Base-by-base conservation (phyloP, 768 basidiomycete species). In the Suillus subaureus region DNA sequence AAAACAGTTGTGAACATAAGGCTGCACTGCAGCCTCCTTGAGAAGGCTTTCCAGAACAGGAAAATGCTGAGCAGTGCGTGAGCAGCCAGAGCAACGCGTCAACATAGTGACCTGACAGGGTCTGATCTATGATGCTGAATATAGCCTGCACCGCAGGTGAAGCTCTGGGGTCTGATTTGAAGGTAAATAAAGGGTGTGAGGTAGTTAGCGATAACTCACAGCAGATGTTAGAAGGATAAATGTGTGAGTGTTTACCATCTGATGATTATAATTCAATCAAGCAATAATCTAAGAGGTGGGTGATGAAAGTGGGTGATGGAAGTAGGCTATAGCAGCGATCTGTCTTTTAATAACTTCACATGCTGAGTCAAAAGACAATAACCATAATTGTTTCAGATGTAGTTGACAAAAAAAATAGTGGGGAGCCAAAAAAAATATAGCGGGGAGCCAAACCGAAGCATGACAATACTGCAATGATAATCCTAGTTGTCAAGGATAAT, bases 121-220 rank as follows among this genome's bases (percentile, higher is more conserved):
- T 35, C 12, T 33, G 23, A 35, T 40, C 58, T 51, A 61, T 16
- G 23, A 21, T 31, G 42, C 40, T 2, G 66, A 67, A 39, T 67
- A 67, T 16, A 67, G 11, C 26, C 63, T 7, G 43, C 58, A 67
- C 49, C 8, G 58, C 28, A 55, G 61, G 66, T 45, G 57, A 51
- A 65, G 26, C 13, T 62, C 61, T 4, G 6, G 39, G 35, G 61
- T 43, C 61, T 62, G 52, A 47, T 47, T 47, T 47, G n/a, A 47
- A 47, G 45, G 45, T 47, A 47, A 47, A 47, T 11, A 12, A 47
- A 11, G 45, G 45, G 45, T 47, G 45, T 18, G 9, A 47, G 45
- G 9, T 11, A 47, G 45, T 47, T 9, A 1, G 9, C 9, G 31
- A 21, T 57, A 13, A 61, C 61, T 62, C 31, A 62, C 61, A 62